Conservation (phyloP, 495 filamentous ascomycete genomes). For the Penicillium simplicissimum region DNA sequence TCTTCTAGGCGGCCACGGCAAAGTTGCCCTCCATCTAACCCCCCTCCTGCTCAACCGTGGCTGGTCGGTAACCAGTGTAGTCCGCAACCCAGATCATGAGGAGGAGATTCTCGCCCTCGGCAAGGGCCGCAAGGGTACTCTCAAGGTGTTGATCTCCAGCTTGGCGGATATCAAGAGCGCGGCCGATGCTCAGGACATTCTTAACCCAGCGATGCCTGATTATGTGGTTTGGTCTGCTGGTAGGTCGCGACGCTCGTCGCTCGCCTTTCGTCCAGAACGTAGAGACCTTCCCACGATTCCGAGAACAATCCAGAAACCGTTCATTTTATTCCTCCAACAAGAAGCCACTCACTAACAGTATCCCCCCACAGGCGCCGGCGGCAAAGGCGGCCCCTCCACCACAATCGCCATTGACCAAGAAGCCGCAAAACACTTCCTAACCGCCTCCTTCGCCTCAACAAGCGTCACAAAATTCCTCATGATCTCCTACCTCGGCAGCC, state of each 20-base stretch:
- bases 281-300: too few species aligned
- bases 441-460: slow-evolving; percentile 57
- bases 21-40: slow-evolving; percentile 75
- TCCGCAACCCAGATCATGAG: slow-evolving; percentile 69
- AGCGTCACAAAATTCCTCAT: slow-evolving; percentile 72
- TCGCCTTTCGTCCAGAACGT: neutral
- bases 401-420: slow-evolving; percentile 66
- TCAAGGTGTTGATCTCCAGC: slow-evolving; percentile 64
- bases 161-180: slow-evolving; percentile 68
- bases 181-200: slow-evolving; percentile 58
- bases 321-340: neutral
- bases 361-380: slow-evolving; percentile 59
- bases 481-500: slow-evolving; percentile 65
- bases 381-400: slow-evolving; percentile 66
- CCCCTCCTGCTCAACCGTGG: slow-evolving; percentile 67
- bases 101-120: slow-evolving; percentile 60
- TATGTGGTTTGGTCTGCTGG: slow-evolving; percentile 82
- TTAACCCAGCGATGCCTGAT: slow-evolving; percentile 61
- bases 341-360: neutral
- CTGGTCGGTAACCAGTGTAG: slow-evolving; percentile 76
- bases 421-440: slow-evolving; percentile 70
- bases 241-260: slow-evolving; percentile 31
- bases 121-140: slow-evolving; percentile 52
- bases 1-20: slow-evolving; percentile 81
- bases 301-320: too few species aligned